Percentiles rank a stretch among this genome's conserved stretches.
phyloP scores from a whole-genome alignment of 2,329 filamentous ascomycete genomes.

The Gnomoniopsis smithogilvyi region DNA sequence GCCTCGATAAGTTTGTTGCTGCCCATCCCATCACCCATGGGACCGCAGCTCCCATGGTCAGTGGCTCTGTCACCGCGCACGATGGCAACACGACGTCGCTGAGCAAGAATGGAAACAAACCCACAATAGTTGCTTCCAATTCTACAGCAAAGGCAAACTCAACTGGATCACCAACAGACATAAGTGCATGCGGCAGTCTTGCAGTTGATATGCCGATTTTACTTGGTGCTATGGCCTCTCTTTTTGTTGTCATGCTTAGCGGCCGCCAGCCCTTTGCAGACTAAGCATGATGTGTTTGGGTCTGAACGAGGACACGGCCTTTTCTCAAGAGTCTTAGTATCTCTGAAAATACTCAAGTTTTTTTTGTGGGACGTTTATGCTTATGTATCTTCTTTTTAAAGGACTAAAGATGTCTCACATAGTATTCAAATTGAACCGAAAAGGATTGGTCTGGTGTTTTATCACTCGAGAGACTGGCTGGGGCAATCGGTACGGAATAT shows the following conservation, averaged over 20 bases:
- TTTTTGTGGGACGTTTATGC: no score
- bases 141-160: conserved; percentile 13
- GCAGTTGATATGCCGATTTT: conserved; percentile 28
- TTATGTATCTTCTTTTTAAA: no score
- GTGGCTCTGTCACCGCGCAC: conserved; percentile 22
- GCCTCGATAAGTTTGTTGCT: conserved; percentile 36
- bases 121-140: conserved; percentile 14
- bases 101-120: background rate
- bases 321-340: no score
- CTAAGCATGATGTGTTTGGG: no score
- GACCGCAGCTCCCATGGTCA: conserved; percentile 35
- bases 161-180: conserved; percentile 24
- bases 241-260: background rate
- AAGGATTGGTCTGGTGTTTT: no score
- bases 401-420: no score
- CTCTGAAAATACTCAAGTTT: no score
- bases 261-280: no score
- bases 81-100: background rate
- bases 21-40: conserved; percentile 42
- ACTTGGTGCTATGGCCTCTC: conserved; percentile 23
- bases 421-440: no score
- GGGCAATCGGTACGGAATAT: no score
- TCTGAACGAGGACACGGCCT: no score
- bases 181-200: conserved; percentile 27
- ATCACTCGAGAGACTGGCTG: no score